Evolutionary conservation across 345 rosid species (phyloP), one percentile per base, ranked within the genome.

Genomic region (Lepidium africanum): DNA sequence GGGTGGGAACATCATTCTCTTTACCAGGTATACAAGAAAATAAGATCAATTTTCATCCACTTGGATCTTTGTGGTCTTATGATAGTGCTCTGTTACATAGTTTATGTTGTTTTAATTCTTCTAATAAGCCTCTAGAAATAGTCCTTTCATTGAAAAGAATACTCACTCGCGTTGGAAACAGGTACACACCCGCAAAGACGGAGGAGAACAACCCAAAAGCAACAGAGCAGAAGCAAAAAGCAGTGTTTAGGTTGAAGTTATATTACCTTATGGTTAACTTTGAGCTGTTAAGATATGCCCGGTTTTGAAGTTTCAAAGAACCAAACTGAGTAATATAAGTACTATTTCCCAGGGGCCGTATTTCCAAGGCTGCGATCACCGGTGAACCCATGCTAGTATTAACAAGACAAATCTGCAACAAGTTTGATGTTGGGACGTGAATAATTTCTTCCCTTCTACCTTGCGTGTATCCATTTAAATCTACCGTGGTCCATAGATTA

Each of bases 371-470:
- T 0, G 73, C 45, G 0, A 74, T 74, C 1, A 74, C 0, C 0
- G 78, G 78, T 43, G 15, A 45, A 45, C 58, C 54, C 0, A 1
- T 0, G 14, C 74, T 70, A 7, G 74, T 75, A 60, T 75, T 75
- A 47, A 75, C 74, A 47, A 75, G 74, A 55, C 78, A 75, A 11
- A 69, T 25, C 46, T 68, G 73, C 59, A 75, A 39, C 10, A 1
- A 0, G 54, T 69, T 69, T 30, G 51, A 45, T 38, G 21, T 69
- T 19, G 78, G 65, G 27, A 47, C 39, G 59, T 75, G 65, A 0
- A 69, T 1, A 21, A 75, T 40, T 47, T 75, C 78, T 21, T 1
- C 0, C 1, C 0, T 0, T 39, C 52, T 53, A 46, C 69, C 73
- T 5, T 30, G 0, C 1, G 1, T 6, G 7, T 30, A 6, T 5